Evolutionary conservation across 1,284 basidiomycete species (phyloP).

Genomic region (Amylostereum chailletii): DNA sequence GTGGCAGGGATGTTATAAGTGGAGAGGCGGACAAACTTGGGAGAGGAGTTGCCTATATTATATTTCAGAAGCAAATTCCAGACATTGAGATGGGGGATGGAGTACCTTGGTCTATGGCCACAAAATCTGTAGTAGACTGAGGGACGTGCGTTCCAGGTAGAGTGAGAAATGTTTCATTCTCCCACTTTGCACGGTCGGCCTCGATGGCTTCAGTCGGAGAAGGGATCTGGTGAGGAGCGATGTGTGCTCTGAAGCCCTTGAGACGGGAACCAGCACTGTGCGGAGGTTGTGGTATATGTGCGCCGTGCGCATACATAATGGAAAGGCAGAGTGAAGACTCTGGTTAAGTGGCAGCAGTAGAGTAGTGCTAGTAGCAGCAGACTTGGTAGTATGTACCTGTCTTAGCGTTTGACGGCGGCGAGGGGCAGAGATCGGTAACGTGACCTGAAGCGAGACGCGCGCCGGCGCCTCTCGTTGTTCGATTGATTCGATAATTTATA

Average conservation of each 20-base stretch:
- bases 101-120: constrained; percentile 88
- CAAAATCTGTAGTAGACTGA: constrained; percentile 80
- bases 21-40: constrained; percentile 57
- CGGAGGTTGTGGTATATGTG: constrained; percentile 63
- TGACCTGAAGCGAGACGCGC: too few relatives aligned
- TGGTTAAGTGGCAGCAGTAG: too few relatives aligned
- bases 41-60: constrained; percentile 55
- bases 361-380: too few relatives aligned
- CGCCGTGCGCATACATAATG: not conserved
- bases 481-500: too few relatives aligned
- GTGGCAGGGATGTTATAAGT: constrained; percentile 74
- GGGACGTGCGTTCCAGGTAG: constrained; percentile 74
- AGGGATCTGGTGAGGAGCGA: constrained; percentile 89
- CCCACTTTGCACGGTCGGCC: constrained; percentile 79
- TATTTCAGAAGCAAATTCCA: not conserved
- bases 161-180: constrained; percentile 70
- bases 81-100: constrained; percentile 1
- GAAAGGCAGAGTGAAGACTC: too few relatives aligned
- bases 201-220: constrained; percentile 84
- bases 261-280: constrained; percentile 61
- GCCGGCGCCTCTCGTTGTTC: too few relatives aligned
- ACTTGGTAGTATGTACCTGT: too few relatives aligned
- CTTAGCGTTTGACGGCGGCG: too few relatives aligned
- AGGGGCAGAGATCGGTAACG: too few relatives aligned
- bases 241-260: constrained; percentile 69